phyloP scores from a whole-genome alignment of 306 rosid genomes.

The Prunus mira region DNA sequence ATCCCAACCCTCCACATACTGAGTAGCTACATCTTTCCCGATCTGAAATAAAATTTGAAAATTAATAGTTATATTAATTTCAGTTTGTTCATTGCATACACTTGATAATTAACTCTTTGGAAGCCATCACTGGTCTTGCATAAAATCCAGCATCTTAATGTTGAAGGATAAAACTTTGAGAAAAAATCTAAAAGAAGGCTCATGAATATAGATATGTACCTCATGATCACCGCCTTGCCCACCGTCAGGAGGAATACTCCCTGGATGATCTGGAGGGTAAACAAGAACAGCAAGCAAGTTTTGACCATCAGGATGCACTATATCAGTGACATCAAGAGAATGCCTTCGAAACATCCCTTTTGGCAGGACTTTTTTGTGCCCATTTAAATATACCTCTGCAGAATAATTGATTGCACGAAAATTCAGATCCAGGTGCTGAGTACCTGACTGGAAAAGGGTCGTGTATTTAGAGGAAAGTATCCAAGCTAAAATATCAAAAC shows the following conservation, averaged over 20 bases:
- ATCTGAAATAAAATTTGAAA: slow-evolving; percentile 42
- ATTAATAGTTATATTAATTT: slow-evolving; percentile 7
- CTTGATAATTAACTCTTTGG: neutral
- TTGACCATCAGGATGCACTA: slow-evolving; percentile 59
- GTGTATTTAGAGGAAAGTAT: slow-evolving; percentile 21
- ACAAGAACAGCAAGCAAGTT: slow-evolving; percentile 93
- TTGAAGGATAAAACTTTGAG: neutral
- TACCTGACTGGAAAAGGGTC: slow-evolving; percentile 47
- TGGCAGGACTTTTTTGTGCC: slow-evolving; percentile 60
- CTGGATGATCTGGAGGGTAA: slow-evolving; percentile 97
- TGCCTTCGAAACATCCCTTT: slow-evolving; percentile 97
- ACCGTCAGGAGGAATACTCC: slow-evolving; percentile 68
- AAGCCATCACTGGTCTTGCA: slow-evolving; percentile 18
- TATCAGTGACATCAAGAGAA: slow-evolving; percentile 72
- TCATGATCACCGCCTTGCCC: slow-evolving; percentile 99
- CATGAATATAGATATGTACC: slow-evolving; percentile 36
- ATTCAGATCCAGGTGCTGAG: slow-evolving; percentile 74
- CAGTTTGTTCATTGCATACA: slow-evolving; percentile 12
- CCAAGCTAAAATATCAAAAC: neutral
- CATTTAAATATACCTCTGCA: slow-evolving; percentile 81
- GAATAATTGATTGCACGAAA: slow-evolving; percentile 90
- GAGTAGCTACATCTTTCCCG: slow-evolving; percentile 93
- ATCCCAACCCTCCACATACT: slow-evolving; percentile 97
- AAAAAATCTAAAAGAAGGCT: neutral
- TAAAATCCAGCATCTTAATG: neutral